These are phyloP conservation scores for Aspergillus cejpii DNA, from an alignment of 2,329 filamentous ascomycete species.

Conservation along the genomic window DNA sequence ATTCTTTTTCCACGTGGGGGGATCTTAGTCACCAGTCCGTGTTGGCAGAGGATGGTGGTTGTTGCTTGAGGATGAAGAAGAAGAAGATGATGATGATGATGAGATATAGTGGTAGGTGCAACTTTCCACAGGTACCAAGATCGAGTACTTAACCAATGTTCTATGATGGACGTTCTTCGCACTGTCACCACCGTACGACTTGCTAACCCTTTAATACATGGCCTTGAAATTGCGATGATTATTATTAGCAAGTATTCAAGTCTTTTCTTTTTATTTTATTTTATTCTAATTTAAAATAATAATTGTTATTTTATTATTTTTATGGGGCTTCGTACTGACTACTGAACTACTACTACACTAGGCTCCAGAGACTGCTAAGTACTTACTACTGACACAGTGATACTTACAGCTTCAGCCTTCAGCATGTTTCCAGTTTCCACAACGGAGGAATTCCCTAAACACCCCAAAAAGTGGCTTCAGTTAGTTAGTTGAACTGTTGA, in stretches of 20 bases:
- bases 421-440: constrained; percentile 16
- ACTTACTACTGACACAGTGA: constrained; percentile 5
- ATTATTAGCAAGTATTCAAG: constrained; percentile 1
- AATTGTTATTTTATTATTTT: constrained; percentile 1
- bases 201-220: background rate
- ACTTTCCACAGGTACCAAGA: background rate
- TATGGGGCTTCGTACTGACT: too few relatives aligned
- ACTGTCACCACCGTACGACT: background rate
- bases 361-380: too few relatives aligned
- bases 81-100: background rate
- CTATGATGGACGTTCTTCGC: background rate
- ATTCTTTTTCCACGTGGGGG: background rate
- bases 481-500: background rate
- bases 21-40: background rate
- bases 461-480: constrained; percentile 12
- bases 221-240: background rate
- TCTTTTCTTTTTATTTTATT: constrained; percentile 1
- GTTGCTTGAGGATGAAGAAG: background rate
- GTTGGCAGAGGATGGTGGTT: background rate
- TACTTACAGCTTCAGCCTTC: constrained; percentile 11
- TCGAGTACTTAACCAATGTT: background rate
- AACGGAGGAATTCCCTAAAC: background rate
- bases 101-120: background rate
- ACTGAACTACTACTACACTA: too few relatives aligned
- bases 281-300: constrained; percentile 1